phyloP scores from a whole-genome alignment of 805 yeast species.

The Metschnikowia anglica region DNA sequence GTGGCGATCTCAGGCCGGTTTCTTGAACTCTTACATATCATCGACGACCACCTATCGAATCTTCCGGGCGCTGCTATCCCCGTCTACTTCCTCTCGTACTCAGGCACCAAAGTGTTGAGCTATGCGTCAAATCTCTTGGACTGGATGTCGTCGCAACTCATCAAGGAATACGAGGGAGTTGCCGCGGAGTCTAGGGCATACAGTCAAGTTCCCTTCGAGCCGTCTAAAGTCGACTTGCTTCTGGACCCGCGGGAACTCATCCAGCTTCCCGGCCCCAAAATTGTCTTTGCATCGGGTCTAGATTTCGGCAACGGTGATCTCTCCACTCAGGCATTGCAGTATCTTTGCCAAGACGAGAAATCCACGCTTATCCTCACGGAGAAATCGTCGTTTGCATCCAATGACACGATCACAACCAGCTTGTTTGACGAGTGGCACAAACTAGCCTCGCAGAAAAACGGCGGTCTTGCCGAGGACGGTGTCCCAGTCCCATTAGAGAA shows the following conservation, averaged over 20 bases:
- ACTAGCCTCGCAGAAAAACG: slow-evolving; percentile 34
- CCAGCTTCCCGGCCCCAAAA: slow-evolving; percentile 64
- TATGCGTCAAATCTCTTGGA: slow-evolving; percentile 89
- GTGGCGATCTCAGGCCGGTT: slow-evolving; percentile 78
- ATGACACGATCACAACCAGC: slow-evolving; percentile 47
- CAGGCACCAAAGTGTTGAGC: slow-evolving; percentile 73
- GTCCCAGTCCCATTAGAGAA: slow-evolving; percentile 53
- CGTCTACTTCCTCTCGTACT: slow-evolving; percentile 69
- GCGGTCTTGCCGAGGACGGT: slow-evolving; percentile 56
- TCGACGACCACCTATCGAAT: slow-evolving; percentile 60
- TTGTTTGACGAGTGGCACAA: slow-evolving; percentile 56
- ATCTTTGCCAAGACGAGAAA: slow-evolving; percentile 60
- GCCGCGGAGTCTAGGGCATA: slow-evolving; percentile 23
- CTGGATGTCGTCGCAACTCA: slow-evolving; percentile 91
- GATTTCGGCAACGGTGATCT: slow-evolving; percentile 64
- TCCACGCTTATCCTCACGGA: slow-evolving; percentile 79
- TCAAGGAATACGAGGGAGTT: slow-evolving; percentile 72
- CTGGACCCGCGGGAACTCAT: slow-evolving; percentile 55
- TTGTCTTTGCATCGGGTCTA: slow-evolving; percentile 74
- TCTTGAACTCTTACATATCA: slow-evolving; percentile 69
- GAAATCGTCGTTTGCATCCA: slow-evolving; percentile 34
- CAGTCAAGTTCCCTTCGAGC: slow-evolving; percentile 71
- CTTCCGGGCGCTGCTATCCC: slow-evolving; percentile 57
- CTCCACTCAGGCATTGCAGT: slow-evolving; percentile 50
- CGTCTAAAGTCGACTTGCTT: slow-evolving; percentile 55